Conservation (phyloP, 2,329 filamentous ascomycete species). For the Monilinia aucupariae region DNA sequence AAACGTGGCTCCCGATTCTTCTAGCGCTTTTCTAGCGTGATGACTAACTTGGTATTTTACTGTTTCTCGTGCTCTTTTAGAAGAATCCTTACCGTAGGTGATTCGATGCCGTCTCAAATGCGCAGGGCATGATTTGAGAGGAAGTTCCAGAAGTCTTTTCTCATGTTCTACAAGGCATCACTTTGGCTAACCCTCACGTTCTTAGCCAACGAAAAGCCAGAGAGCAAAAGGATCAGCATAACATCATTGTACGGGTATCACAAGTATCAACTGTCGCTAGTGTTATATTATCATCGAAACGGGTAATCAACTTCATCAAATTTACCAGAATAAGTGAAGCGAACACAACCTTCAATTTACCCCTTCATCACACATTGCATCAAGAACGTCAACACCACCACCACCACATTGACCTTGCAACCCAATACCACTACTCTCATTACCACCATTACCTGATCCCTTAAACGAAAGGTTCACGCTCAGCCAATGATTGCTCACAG, state of each 20-base stretch:
- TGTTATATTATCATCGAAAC: neutral
- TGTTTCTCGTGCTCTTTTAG: neutral
- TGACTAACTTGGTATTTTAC: neutral
- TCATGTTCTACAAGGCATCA: neutral
- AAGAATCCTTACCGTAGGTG: neutral
- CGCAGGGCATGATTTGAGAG: neutral
- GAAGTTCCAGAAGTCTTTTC: slow-evolving; percentile 8
- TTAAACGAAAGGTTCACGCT: neutral
- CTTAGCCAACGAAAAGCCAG: neutral
- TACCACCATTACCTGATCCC: neutral
- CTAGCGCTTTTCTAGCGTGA: slow-evolving; percentile 12
- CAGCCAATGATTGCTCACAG: neutral
- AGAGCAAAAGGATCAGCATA: neutral
- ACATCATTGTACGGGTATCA: neutral
- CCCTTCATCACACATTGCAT: neutral
- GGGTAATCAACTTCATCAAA: too few species aligned
- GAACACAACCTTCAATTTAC: neutral
- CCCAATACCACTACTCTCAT: neutral
- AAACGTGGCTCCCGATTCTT: neutral
- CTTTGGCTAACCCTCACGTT: neutral
- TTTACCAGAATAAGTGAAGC: too few species aligned
- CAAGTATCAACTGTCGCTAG: neutral
- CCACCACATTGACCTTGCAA: neutral
- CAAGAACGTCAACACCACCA: neutral
- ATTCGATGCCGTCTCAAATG: neutral